A percentile compares a stretch with the other conserved stretches of the same genome.
phyloP scores from a whole-genome alignment of 768 basidiomycete genomes.

The Tylopilus plumbeoviolaceoides region DNA sequence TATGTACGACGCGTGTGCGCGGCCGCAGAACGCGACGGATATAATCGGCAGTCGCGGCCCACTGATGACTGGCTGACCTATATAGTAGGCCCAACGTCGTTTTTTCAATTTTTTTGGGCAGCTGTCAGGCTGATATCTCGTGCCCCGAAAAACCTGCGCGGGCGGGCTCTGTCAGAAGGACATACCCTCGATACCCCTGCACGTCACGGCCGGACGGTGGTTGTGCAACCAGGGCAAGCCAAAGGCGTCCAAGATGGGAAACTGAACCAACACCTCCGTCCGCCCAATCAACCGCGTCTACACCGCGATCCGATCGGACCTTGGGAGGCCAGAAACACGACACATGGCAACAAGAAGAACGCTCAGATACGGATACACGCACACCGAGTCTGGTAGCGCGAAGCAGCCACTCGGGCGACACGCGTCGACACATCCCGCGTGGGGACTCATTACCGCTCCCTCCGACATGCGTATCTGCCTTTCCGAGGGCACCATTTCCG shows the following conservation, averaged over 20 bases:
- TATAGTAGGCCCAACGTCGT: too few relatives aligned
- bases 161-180: neutral
- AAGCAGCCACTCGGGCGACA: neutral
- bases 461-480: neutral
- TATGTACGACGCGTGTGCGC: conserved; percentile 1
- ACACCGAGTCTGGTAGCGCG: neutral
- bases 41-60: neutral
- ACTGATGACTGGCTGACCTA: neutral
- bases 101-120: neutral
- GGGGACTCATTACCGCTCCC: neutral
- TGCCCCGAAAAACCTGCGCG: neutral
- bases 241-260: neutral
- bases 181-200: too few relatives aligned
- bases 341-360: neutral
- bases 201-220: neutral
- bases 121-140: too few relatives aligned
- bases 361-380: neutral
- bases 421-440: neutral
- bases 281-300: neutral
- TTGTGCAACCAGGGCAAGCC: neutral
- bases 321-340: neutral
- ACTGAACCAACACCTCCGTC: neutral
- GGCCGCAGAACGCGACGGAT: neutral
- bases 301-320: conserved; percentile 8
- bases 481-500: neutral